These are phyloP conservation scores for Boletus subparvulus DNA, from an alignment of 768 basidiomycete species.

Conservation along the genomic window DNA sequence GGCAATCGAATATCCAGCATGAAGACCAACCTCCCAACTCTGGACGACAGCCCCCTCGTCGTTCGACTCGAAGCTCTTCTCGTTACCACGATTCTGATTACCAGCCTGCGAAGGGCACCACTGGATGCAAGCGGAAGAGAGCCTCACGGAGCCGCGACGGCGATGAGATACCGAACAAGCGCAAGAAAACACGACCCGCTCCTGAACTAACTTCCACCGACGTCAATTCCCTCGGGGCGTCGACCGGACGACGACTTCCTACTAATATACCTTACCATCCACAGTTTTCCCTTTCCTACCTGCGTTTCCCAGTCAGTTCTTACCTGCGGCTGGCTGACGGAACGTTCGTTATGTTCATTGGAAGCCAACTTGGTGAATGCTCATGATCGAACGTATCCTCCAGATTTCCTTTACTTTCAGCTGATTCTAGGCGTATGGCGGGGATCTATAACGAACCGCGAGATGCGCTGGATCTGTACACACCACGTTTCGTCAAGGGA, in stretches of 20 bases:
- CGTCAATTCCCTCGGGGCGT: background rate
- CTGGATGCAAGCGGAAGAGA: conserved; percentile 21
- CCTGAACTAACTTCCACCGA: background rate
- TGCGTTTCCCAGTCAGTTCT: conserved; percentile 66
- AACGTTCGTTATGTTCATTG: conserved; percentile 35
- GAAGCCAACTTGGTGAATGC: background rate
- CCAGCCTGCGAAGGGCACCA: conserved; percentile 18
- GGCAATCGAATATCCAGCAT: background rate
- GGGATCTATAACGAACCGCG: conserved; percentile 64
- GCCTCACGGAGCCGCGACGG: conserved; percentile 6
- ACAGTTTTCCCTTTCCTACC: conserved; percentile 63
- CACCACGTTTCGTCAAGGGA: conserved; percentile 74
- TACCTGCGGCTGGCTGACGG: conserved; percentile 43
- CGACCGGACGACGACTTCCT: conserved; percentile 50
- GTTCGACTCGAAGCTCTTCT: conserved; percentile 3
- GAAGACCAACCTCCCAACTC: background rate
- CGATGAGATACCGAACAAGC: conserved; percentile 5
- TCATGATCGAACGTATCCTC: background rate
- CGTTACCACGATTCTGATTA: conserved; percentile 4
- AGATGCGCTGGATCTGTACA: conserved; percentile 66
- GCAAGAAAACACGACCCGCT: conserved; percentile 11
- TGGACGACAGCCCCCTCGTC: background rate
- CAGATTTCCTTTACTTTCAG: conserved; percentile 20
- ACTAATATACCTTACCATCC: conserved; percentile 43
- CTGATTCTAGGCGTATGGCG: conserved; percentile 25